Base-by-base conservation (phyloP, 805 yeast species). In the Ogataea chonburiensis region DNA sequence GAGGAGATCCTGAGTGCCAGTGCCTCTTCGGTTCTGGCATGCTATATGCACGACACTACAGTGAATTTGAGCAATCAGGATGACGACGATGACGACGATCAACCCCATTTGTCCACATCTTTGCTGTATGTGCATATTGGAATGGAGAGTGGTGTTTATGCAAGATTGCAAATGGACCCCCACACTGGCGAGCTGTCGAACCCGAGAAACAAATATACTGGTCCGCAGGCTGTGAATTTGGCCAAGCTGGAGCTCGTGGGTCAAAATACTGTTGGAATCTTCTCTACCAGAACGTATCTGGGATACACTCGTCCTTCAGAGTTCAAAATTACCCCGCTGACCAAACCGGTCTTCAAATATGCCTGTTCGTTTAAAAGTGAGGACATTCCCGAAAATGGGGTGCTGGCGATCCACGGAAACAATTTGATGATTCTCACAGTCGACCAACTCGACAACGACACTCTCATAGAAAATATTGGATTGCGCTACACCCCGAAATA, bases 91-190 rank as follows among this genome's bases (percentile, higher is more conserved):
- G 46, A 12, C 25, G n/a, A n/a, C n/a, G 49, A 31, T 17, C 44
- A 37, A 23, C 34, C 30, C 6, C 26, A 37, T 5, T 31, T 38
- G 10, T 28, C 34, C 1, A 28, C 43, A 12, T 41, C 42, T 27
- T 41, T 47, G 1, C 39, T 64, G 3, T 68, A 63, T 40, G 69
- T 85, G 8, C 94, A 88, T 58, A 72, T 87, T 32, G 97, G 97
- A 2, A 69, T 88, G 68, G 71, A 64, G n/a, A 86, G 79, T 56
- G 98, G 98, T 14, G 76, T 89, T 1, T 86, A 82, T 60, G 79
- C 80, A 2, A 65, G 81, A 12, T 73, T 86, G 0, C 60, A 64
- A 5, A 48, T 88, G 24, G 86, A 84, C 51, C 52, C 56, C 0
- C 50, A 63, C 4, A 67, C 81, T 3, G 96, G 95, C 3, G 69